Conservation (phyloP, 495 filamentous ascomycete species). For the Aspergillus coremiiformis region DNA sequence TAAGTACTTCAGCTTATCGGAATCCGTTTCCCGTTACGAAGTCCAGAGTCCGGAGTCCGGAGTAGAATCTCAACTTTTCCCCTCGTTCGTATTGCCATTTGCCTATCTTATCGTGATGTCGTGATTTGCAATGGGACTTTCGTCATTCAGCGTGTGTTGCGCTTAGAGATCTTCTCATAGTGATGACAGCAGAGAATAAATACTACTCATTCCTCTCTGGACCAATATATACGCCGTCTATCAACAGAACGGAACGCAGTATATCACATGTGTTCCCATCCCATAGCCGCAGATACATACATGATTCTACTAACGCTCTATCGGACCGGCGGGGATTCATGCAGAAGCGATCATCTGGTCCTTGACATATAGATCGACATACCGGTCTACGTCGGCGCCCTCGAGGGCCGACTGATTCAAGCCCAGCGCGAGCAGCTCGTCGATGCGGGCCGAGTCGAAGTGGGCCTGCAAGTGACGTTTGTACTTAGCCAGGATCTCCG, state of each 20-base stretch:
- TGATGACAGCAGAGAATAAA: no score
- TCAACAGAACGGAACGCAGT: neutral
- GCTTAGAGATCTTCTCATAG: no score
- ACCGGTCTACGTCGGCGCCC: conserved; percentile 77
- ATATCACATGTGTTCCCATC: neutral
- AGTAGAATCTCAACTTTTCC: neutral
- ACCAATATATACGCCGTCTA: neutral
- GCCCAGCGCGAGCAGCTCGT: conserved; percentile 70
- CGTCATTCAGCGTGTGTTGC: no score
- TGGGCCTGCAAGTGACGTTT: conserved; percentile 83
- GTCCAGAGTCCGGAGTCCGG: neutral
- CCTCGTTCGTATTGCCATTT: no score
- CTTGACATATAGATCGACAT: conserved; percentile 90
- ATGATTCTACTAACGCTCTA: conserved; percentile 15
- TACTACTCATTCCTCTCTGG: no score
- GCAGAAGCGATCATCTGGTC: conserved; percentile 37
- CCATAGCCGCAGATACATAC: neutral
- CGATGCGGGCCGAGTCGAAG: conserved; percentile 64
- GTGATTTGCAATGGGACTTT: neutral
- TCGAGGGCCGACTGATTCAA: conserved; percentile 67
- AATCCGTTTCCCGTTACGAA: neutral
- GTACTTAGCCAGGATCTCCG: conserved; percentile 90
- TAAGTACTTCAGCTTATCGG: no score
- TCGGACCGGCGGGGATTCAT: neutral
- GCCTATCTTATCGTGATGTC: neutral